phyloP scores from a whole-genome alignment of 2,329 filamentous ascomycete genomes.

The Fusarium verrucosum region DNA sequence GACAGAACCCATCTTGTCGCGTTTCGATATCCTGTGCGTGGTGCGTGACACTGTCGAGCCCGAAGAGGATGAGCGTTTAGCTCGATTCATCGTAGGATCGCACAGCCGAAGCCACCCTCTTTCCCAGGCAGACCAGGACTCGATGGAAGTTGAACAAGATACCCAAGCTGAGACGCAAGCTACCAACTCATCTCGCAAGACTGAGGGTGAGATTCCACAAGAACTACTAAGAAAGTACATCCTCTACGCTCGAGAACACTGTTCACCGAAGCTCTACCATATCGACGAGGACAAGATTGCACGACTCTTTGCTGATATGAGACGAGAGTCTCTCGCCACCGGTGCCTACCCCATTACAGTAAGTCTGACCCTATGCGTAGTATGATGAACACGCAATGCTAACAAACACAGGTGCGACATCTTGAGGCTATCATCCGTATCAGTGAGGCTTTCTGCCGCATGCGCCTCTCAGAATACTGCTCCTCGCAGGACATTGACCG shows the following conservation, averaged over 20 bases:
- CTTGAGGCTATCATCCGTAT: slow-evolving; percentile 98
- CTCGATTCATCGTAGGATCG: slow-evolving; percentile 92
- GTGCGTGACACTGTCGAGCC: slow-evolving; percentile 96
- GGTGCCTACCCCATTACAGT: slow-evolving; percentile 98
- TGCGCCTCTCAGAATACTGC: slow-evolving; percentile 98
- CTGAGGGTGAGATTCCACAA: slow-evolving; percentile 82
- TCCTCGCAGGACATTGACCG: slow-evolving; percentile 91
- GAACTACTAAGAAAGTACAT: slow-evolving; percentile 96
- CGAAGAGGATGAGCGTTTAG: slow-evolving; percentile 88
- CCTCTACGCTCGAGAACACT: slow-evolving; percentile 89
- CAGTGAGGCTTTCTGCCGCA: slow-evolving; percentile 92
- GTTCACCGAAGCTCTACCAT: slow-evolving; percentile 91
- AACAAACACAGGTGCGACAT: slow-evolving; percentile 80
- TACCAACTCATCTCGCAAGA: slow-evolving; percentile 30
- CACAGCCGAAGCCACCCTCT: slow-evolving; percentile 89
- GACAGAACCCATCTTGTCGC: slow-evolving; percentile 95
- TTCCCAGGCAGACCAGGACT: slow-evolving; percentile 59
- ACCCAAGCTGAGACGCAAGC: slow-evolving; percentile 54
- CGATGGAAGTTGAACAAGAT: slow-evolving; percentile 72
- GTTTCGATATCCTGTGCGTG: slow-evolving; percentile 97
- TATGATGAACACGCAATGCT: slow-evolving; percentile 1
- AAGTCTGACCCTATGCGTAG: slow-evolving; percentile 52
- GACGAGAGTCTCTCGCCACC: slow-evolving; percentile 89
- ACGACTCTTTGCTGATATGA: slow-evolving; percentile 94
- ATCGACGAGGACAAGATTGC: slow-evolving; percentile 98